A percentile compares a stretch with the other conserved stretches of the same genome.
phyloP scores from a whole-genome alignment of 495 filamentous ascomycete genomes.

The Tuber borchii region DNA sequence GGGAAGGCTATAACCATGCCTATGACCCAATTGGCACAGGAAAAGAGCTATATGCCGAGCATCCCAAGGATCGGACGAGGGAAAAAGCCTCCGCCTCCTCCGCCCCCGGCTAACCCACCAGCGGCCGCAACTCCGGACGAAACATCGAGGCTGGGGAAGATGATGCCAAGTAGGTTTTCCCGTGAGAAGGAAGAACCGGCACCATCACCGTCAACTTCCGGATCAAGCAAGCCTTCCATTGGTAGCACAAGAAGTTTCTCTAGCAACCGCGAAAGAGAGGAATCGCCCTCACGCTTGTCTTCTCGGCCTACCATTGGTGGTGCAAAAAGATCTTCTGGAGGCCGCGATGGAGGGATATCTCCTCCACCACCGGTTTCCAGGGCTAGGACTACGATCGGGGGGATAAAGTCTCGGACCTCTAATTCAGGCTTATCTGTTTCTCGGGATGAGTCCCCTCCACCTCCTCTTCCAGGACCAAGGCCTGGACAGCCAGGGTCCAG shows the following conservation, averaged over 20 bases:
- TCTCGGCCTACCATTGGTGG: neutral
- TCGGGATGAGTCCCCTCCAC: conserved; percentile 39
- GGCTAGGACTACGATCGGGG: conserved; percentile 18
- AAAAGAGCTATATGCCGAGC: conserved; percentile 27
- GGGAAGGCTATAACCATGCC: conserved; percentile 68
- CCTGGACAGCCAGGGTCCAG: conserved; percentile 11
- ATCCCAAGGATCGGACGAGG: conserved; percentile 24
- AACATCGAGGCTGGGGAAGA: neutral
- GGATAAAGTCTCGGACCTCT: conserved; percentile 13
- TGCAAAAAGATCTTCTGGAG: neutral
- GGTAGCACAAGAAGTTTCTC: conserved; percentile 6
- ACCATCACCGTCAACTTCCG: neutral
- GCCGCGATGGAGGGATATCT: conserved; percentile 19
- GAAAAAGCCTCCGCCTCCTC: conserved; percentile 35
- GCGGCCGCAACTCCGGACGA: conserved; percentile 2
- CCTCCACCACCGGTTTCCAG: conserved; percentile 13
- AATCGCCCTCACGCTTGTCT: neutral
- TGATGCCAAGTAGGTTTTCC: neutral
- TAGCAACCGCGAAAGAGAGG: neutral
- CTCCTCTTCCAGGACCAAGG: conserved; percentile 37
- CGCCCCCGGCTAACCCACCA: conserved; percentile 19
- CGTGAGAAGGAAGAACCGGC: conserved; percentile 5
- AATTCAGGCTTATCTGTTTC: conserved; percentile 18
- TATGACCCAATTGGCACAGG: conserved; percentile 45
- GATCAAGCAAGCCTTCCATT: conserved; percentile 1